Conservation (phyloP, 257 asterid species). For the Forsythia suspensa region DNA sequence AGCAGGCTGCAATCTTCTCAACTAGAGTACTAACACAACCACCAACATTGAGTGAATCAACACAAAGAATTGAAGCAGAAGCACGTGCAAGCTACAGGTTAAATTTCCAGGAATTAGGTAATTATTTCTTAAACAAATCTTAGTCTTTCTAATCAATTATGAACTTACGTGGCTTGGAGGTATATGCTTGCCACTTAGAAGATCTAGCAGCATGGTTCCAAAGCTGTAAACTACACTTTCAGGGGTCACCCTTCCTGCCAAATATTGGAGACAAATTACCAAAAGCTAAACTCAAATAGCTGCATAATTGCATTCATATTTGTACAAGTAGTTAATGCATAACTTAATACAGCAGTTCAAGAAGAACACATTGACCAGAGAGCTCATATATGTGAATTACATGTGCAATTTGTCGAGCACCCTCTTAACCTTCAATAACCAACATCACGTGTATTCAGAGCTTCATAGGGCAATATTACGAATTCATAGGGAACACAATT, state of each 20-base stretch:
- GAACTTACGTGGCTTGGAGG: constrained; percentile 67
- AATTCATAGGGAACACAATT: background rate
- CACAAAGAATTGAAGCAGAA: no score
- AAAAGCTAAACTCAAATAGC: background rate
- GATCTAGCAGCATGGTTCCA: constrained; percentile 69
- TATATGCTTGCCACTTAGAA: constrained; percentile 69
- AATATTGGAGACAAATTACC: constrained; percentile 4
- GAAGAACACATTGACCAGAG: background rate
- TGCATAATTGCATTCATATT: no score
- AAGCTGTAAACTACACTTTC: constrained; percentile 71
- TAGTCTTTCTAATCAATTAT: background rate
- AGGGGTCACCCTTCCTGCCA: constrained; percentile 61
- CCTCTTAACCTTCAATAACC: no score
- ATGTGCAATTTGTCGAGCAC: no score
- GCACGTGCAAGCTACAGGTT: no score
- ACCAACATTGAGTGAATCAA: no score
- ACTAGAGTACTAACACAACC: no score
- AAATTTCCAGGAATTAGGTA: background rate
- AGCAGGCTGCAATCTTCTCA: no score
- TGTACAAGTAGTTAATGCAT: no score
- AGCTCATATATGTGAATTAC: no score
- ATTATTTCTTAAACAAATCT: background rate
- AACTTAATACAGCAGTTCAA: background rate
- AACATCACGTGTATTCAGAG: background rate
- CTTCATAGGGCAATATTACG: background rate